phyloP scores from a whole-genome alignment of 2,329 filamentous ascomycete species.

The Fusarium continuum region DNA sequence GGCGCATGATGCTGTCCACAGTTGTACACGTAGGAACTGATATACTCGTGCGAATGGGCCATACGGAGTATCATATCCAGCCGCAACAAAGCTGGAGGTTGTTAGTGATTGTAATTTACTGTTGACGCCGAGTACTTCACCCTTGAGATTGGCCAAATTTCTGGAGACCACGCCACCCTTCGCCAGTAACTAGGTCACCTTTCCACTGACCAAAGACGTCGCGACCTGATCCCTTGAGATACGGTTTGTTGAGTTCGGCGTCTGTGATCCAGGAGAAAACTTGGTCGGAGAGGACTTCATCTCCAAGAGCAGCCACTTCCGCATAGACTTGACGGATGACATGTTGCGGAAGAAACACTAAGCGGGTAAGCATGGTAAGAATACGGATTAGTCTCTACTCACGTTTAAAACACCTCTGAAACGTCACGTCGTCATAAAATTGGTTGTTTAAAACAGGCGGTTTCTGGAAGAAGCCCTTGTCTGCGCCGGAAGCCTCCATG shows the following conservation, averaged over 20 bases:
- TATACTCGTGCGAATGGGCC: conserved; percentile 63
- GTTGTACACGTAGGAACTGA: conserved; percentile 66
- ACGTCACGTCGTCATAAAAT: conserved; percentile 63
- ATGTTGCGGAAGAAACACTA: conserved; percentile 60
- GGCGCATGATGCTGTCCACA: conserved; percentile 68
- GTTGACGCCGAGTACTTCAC: conserved; percentile 28
- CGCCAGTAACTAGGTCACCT: conserved; percentile 68
- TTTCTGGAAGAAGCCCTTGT: conserved; percentile 65
- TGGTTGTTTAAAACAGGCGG: conserved; percentile 63
- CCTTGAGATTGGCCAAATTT: conserved; percentile 67
- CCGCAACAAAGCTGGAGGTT: conserved; percentile 59
- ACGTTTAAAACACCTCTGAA: conserved; percentile 63
- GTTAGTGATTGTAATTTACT: not conserved
- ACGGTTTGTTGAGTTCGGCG: conserved; percentile 71
- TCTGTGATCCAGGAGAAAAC: conserved; percentile 69
- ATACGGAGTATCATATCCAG: conserved; percentile 65
- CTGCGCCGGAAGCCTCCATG: conserved; percentile 57
- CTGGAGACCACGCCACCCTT: conserved; percentile 73
- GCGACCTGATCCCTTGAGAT: conserved; percentile 63
- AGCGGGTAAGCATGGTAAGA: not conserved
- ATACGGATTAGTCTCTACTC: conserved; percentile 24
- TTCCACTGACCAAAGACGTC: conserved; percentile 69
- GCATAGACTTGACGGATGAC: conserved; percentile 52
- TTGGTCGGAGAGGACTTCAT: conserved; percentile 61
- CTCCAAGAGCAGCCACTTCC: conserved; percentile 59